Evolutionary conservation across 2,329 filamentous ascomycete genomes (phyloP).

Genomic region (Biscogniauxia mediterranea): DNA sequence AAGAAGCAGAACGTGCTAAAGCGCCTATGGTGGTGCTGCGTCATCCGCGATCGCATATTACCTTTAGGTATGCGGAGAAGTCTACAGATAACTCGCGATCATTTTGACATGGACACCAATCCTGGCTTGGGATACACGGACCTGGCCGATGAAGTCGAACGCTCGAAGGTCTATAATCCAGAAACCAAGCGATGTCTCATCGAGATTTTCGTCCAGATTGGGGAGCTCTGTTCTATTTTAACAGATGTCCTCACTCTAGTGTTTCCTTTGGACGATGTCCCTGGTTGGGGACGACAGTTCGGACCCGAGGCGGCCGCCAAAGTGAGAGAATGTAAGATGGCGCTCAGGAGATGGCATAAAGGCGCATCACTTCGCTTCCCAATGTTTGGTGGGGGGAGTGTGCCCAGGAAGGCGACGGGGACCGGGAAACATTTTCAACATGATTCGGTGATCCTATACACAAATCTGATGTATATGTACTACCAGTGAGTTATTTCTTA

Average conservation of each 20-base stretch:
- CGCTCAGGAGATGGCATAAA: constrained; percentile 41
- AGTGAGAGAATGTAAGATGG: constrained; percentile 37
- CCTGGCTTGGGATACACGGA: constrained; percentile 41
- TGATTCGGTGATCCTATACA: constrained; percentile 44
- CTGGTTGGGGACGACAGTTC: constrained; percentile 38
- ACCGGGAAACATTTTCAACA: constrained; percentile 34
- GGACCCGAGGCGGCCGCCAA: constrained; percentile 32
- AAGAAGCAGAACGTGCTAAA: constrained; percentile 44
- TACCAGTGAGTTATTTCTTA: constrained; percentile 42
- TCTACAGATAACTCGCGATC: constrained; percentile 47
- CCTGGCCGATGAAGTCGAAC: constrained; percentile 44
- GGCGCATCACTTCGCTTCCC: constrained; percentile 38
- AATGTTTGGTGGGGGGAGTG: constrained; percentile 35
- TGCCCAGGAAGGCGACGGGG: constrained; percentile 25
- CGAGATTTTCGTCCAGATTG: constrained; percentile 44
- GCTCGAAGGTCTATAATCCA: constrained; percentile 44
- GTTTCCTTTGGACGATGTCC: constrained; percentile 43
- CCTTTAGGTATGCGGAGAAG: constrained; percentile 48
- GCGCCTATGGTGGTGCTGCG: constrained; percentile 54
- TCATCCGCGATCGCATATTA: constrained; percentile 51
- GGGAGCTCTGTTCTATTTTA: constrained; percentile 44
- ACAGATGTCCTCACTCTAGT: constrained; percentile 46
- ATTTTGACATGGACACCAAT: constrained; percentile 43
- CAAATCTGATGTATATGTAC: constrained; percentile 50
- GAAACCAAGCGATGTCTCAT: constrained; percentile 45